These are phyloP conservation scores for Thermothelomyces thermophilus DNA, from an alignment of 2,329 filamentous ascomycete species.

Conservation along the genomic window DNA sequence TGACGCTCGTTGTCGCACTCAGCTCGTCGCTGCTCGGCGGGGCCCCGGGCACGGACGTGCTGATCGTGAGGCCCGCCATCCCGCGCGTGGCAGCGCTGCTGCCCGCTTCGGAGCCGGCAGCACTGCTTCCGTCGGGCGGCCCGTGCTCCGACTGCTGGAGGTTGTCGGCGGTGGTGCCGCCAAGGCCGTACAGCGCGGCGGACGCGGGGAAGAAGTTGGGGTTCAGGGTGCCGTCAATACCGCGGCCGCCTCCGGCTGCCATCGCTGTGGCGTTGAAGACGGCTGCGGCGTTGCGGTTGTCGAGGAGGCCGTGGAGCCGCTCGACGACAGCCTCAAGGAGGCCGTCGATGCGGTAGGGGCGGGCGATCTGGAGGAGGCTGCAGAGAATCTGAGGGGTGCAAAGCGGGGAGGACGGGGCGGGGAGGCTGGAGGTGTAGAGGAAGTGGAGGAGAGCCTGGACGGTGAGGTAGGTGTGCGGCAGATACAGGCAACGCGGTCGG, in stretches of 20 bases:
- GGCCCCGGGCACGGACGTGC: slow-evolving; percentile 36
- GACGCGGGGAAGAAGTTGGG: slow-evolving; percentile 55
- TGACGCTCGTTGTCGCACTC: slow-evolving; percentile 45
- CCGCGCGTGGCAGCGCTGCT: slow-evolving; percentile 24
- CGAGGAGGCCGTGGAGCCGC: slow-evolving; percentile 78
- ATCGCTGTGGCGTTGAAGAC: slow-evolving; percentile 98
- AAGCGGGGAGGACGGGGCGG: slow-evolving; percentile 65
- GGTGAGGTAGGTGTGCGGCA: slow-evolving; percentile 87
- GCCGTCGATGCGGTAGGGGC: slow-evolving; percentile 89
- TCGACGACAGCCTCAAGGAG: slow-evolving; percentile 89
- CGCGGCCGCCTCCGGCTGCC: slow-evolving; percentile 88
- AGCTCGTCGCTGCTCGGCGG: slow-evolving; percentile 42
- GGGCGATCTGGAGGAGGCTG: slow-evolving; percentile 85
- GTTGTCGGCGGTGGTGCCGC: background rate
- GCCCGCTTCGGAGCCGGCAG: slow-evolving; percentile 13
- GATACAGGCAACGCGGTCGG: slow-evolving; percentile 79
- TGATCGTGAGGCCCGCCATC: slow-evolving; percentile 38
- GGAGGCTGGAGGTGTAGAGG: slow-evolving; percentile 86
- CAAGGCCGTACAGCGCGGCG: slow-evolving; percentile 38
- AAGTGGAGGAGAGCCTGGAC: slow-evolving; percentile 87
- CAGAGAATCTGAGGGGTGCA: slow-evolving; percentile 95
- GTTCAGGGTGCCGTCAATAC: slow-evolving; percentile 62
- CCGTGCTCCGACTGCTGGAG: background rate
- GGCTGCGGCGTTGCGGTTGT: slow-evolving; percentile 88
- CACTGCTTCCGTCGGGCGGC: background rate